Base-by-base conservation (phyloP, 2,329 filamentous ascomycete genomes). In the Botrytis deweyae region DNA sequence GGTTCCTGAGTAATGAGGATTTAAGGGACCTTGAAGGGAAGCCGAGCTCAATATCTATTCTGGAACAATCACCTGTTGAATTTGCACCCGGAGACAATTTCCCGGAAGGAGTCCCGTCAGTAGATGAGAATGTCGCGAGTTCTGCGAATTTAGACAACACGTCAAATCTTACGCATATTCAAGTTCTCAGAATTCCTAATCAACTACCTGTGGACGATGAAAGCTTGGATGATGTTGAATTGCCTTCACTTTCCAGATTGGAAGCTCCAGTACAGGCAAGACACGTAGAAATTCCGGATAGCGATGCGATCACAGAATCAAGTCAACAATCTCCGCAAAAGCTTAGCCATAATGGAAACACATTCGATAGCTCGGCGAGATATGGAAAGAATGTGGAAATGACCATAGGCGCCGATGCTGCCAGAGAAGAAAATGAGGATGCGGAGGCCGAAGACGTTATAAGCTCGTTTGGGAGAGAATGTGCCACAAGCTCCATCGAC, bases 211-310 rank as follows among this genome's bases (percentile, higher is more conserved):
- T 42, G n/a, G 25, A 42, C 29, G 33, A 72, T n/a, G 33, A 33
- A 6, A 65, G 36, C 2, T 49, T 42, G 20, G 14, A 58, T 46
- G 62, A 72, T 55, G 5, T n/a, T 29, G 46, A n/a, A 20, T 46
- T 72, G 9, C 70, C 70, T n/a, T 9, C n/a, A 42, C 49, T 72
- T 5, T 29, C 38, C 14, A 38, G 40, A 29, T 36, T n/a, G 33
- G 18, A 46, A 38, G 36, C 22, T 25, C n/a, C 38, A 25, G 22
- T 58, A 25, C 44, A 72, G 55, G 12, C 2, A 22, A 55, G 40
- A n/a, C 46, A 55, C 22, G 20, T 3, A 33, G 73, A 74, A 44
- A 73, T 74, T 61, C 73, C 71, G 29, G 73, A 74, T 29, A 74
- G 73, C 42, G 73, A 74, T 55, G 73, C 29, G 38, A 33, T 69